Conservation (phyloP, 257 asterid species). For the Vinca minor region DNA sequence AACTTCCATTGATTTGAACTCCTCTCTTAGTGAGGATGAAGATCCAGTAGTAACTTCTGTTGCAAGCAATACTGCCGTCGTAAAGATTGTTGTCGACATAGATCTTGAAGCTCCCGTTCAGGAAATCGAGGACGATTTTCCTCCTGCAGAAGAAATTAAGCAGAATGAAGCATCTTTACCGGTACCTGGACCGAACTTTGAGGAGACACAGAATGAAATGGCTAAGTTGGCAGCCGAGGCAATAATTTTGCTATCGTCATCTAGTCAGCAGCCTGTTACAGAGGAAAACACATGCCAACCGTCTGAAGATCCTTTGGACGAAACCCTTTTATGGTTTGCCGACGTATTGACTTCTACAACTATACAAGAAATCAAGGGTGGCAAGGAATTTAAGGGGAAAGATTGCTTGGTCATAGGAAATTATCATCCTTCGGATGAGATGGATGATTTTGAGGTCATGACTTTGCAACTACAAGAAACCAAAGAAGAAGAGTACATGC, state of each 20-base stretch:
- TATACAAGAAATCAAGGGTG: conserved; percentile 23
- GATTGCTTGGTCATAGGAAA: conserved; percentile 16
- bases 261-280: conserved; percentile 19
- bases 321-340: conserved; percentile 60
- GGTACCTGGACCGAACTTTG: conserved; percentile 21
- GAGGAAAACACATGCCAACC: conserved; percentile 16
- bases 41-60: conserved; percentile 40
- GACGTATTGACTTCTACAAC: conserved; percentile 33
- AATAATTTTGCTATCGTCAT: conserved; percentile 52
- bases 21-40: conserved; percentile 57
- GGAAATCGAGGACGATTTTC: conserved; percentile 40
- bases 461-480: conserved; percentile 56
- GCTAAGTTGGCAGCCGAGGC: conserved; percentile 59
- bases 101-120: conserved; percentile 55
- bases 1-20: conserved; percentile 69
- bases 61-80: conserved; percentile 24
- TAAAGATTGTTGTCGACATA: conserved; percentile 39
- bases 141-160: conserved; percentile 22
- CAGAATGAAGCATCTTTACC: conserved; percentile 20
- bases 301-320: conserved; percentile 36
- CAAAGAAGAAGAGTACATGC: conserved; percentile 76
- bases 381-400: conserved; percentile 20
- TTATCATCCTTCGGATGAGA: conserved; percentile 34
- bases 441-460: conserved; percentile 84
- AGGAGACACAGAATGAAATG: conserved; percentile 36